phyloP scores from a whole-genome alignment of 371 early-diverging fungal species.

The Apophysomyces variabilis region DNA sequence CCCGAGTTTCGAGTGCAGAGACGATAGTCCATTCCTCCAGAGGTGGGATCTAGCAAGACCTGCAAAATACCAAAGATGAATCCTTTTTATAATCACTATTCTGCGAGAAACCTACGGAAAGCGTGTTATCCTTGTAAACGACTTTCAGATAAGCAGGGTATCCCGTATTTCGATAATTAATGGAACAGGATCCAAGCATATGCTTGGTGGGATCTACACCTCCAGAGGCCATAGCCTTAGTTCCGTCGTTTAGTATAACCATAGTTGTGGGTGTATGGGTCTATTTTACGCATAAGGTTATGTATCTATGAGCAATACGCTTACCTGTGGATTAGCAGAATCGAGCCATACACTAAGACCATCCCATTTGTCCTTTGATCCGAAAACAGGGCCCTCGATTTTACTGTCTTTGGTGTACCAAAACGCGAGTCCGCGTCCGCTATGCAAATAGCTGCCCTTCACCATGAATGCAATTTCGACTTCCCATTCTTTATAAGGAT shows the following conservation, averaged over 20 bases:
- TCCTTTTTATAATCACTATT: not conserved
- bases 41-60: constrained; percentile 68
- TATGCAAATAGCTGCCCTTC: constrained; percentile 65
- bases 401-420: constrained; percentile 79
- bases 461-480: constrained; percentile 70
- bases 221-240: constrained; percentile 45
- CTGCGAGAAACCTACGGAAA: constrained; percentile 52
- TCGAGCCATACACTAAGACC: constrained; percentile 75
- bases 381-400: constrained; percentile 72
- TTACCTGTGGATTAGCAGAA: constrained; percentile 65
- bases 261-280: constrained; percentile 66
- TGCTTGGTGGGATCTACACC: constrained; percentile 47
- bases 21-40: constrained; percentile 62
- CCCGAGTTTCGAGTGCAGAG: constrained; percentile 66
- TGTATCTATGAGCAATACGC: not conserved
- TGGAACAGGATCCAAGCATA: constrained; percentile 68
- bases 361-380: constrained; percentile 73
- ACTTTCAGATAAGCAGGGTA: constrained; percentile 59
- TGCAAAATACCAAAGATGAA: constrained; percentile 20
- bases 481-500: constrained; percentile 79
- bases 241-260: constrained; percentile 76
- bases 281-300: constrained; percentile 21
- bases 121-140: constrained; percentile 61
- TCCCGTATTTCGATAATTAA: constrained; percentile 75
- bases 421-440: constrained; percentile 86